Conservation (phyloP, 495 filamentous ascomycete genomes). For the Aspergillus steynii region DNA sequence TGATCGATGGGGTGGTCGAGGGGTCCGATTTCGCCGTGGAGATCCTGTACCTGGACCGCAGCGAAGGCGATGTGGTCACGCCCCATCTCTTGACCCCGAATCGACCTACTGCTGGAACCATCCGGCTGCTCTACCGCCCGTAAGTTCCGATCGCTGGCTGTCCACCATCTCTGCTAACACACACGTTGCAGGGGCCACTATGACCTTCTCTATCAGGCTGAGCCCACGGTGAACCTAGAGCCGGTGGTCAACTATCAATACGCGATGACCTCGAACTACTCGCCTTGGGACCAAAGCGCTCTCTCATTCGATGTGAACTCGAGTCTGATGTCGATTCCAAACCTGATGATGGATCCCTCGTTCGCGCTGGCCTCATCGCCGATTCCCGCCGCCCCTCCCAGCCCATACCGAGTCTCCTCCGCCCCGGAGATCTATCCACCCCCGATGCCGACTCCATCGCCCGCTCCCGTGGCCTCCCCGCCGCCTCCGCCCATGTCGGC, state of each 20-base stretch:
- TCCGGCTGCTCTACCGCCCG: conserved; percentile 70
- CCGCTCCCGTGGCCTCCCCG: conserved; percentile 36
- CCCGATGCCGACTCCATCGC: conserved; percentile 37
- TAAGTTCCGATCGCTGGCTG: conserved; percentile 40
- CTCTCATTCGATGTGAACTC: conserved; percentile 53
- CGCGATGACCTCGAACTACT: conserved; percentile 45
- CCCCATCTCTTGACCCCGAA: conserved; percentile 66
- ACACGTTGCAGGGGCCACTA: conserved; percentile 75
- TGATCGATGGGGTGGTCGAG: conserved; percentile 78
- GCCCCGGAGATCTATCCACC: conserved; percentile 43
- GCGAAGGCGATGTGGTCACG: conserved; percentile 76
- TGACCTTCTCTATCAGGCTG: conserved; percentile 81
- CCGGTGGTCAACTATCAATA: conserved; percentile 48
- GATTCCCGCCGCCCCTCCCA: conserved; percentile 48
- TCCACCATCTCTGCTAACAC: neutral
- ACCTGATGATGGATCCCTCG: conserved; percentile 44
- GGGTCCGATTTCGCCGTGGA: conserved; percentile 74
- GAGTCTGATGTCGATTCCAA: conserved; percentile 52
- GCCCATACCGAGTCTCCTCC: conserved; percentile 45
- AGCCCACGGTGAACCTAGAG: conserved; percentile 52
- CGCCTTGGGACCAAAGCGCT: conserved; percentile 42
- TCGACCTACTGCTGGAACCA: conserved; percentile 53
- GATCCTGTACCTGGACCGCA: conserved; percentile 89
- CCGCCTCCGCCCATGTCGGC: conserved; percentile 31
- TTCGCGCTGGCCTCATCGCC: conserved; percentile 41